Base-by-base conservation (phyloP, 179 eudicot genomes). In the Camellia oleifera region DNA sequence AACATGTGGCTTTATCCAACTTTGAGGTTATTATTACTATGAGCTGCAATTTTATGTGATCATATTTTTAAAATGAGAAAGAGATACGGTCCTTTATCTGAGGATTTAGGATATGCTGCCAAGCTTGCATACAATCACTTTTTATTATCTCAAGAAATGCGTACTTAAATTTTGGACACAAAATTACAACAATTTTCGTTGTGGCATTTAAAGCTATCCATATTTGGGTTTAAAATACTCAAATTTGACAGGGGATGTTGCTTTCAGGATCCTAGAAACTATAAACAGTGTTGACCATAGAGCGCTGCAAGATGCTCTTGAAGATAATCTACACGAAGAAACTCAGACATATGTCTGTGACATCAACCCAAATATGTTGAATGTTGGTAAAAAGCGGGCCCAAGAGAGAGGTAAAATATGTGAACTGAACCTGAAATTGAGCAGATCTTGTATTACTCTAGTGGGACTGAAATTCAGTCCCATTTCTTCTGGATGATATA, bases 331-430 rank as follows among this genome's bases (percentile, higher is more conserved):
- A 15, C 88, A 86, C 40, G 92, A 92, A 77, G 98, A 90, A 84
- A 92, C 99, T 74, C 83, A 86, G 81, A 94, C 94, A 77, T 91
- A 88, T 82, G 93, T 95, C 13, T 95, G 98, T 81, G 99, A 95
- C 80, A 94, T 95, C 81, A 95, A 94, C 77, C 91, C 94, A 79
- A 91, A 89, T 84, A 95, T 95, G 99, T 85, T 95, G 81, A 81
- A 84, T 81, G 97, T 90, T 83, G 99, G 99, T 44, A 94, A 88
- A 84, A 94, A 87, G 85, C 81, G 97, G 82, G 99, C 98, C 79
- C 79, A 81, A 73, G 98, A 95, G 88, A 92, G 94, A 94, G 99
- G 99, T 32, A 32, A 32, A 32, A 32, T 32, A 32, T 32, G 40
- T 32, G 40, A 32, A 32, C 40, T 32, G 40, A 32, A 32, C 40